phyloP scores from a whole-genome alignment of 768 basidiomycete genomes.

The Psilocybe tampanensis region DNA sequence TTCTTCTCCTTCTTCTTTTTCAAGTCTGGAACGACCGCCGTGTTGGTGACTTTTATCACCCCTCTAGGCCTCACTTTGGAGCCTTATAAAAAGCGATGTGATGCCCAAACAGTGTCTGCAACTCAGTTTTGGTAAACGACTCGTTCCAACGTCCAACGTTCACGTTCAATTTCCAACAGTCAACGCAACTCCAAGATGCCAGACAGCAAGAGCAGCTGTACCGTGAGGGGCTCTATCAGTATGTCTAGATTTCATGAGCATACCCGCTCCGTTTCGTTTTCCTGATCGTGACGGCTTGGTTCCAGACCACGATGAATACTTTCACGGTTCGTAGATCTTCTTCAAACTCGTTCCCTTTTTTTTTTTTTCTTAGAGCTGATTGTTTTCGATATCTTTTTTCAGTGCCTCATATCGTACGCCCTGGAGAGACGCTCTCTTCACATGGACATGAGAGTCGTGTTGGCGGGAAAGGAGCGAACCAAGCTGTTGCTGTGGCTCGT shows the following conservation, averaged over 20 bases:
- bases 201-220: slow-evolving; percentile 25
- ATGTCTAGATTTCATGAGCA: slow-evolving; percentile 17
- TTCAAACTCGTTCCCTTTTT: not conserved
- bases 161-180: too few species aligned
- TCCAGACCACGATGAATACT: slow-evolving; percentile 60
- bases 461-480: slow-evolving; percentile 69
- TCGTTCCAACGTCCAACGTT: too few species aligned
- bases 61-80: not conserved
- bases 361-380: too few species aligned
- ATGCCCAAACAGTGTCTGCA: not conserved
- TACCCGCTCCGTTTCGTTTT: not conserved
- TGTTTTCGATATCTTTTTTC: not conserved
- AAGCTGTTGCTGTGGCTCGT: slow-evolving; percentile 57
- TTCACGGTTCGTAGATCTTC: slow-evolving; percentile 41
- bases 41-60: too few species aligned
- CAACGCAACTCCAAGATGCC: not conserved
- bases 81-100: not conserved
- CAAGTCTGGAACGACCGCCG: too few species aligned
- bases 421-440: slow-evolving; percentile 65
- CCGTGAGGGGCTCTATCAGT: slow-evolving; percentile 56
- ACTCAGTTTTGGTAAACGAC: too few species aligned
- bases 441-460: slow-evolving; percentile 46
- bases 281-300: not conserved
- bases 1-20: too few species aligned
- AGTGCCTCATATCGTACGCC: slow-evolving; percentile 56